Evolutionary conservation across 176 grass and related monocot genomes (phyloP).

Genomic region (Urochloa ruziziensis): DNA sequence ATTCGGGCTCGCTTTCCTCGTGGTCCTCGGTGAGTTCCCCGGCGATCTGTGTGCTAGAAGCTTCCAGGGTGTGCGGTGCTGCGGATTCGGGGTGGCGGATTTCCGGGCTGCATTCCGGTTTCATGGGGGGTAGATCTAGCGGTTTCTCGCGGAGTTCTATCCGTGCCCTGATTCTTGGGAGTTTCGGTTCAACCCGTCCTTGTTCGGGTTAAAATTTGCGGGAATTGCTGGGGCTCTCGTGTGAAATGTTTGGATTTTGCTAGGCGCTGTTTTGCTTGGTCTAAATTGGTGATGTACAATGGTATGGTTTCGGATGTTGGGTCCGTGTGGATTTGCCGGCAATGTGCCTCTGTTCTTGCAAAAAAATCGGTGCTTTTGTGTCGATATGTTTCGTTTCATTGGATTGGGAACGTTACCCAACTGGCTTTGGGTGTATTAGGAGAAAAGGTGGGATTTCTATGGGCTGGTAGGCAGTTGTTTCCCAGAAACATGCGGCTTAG

Average conservation of each 20-base stretch:
- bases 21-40: conserved; percentile 13
- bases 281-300: background rate
- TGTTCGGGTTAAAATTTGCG: background rate
- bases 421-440: background rate
- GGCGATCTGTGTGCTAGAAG: conserved; percentile 1
- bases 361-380: background rate
- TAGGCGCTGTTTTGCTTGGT: background rate
- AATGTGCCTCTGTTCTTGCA: background rate
- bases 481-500: background rate
- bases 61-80: background rate
- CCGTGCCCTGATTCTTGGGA: background rate
- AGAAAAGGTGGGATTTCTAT: background rate
- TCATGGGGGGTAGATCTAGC: conserved; percentile 17
- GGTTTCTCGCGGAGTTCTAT: background rate
- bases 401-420: background rate
- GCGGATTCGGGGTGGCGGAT: background rate
- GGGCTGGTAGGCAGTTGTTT: background rate
- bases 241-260: background rate
- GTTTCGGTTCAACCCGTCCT: background rate
- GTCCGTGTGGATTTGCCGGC: background rate
- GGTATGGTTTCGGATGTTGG: background rate
- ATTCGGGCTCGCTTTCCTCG: background rate
- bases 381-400: background rate
- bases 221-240: background rate
- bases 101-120: conserved; percentile 5